Percentiles rank a stretch among this genome's conserved stretches.
These are phyloP conservation scores for Colletotrichum abscissum DNA, from an alignment of 2,329 filamentous ascomycete species.

Conservation along the genomic window DNA sequence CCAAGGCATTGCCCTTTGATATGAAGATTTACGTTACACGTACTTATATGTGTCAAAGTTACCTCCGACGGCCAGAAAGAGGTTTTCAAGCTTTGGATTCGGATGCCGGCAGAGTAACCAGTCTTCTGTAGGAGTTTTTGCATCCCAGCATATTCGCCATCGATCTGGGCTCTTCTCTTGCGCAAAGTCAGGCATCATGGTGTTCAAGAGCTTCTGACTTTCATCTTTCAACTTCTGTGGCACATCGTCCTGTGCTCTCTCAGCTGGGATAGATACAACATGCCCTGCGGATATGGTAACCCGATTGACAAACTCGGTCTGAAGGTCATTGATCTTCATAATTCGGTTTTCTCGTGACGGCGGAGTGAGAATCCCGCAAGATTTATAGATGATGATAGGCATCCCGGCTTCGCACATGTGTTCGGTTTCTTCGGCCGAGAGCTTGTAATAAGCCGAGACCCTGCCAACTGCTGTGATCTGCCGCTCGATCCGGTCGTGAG, in stretches of 20 bases:
- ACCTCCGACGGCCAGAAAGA: constrained; percentile 12
- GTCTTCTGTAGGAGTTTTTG: constrained; percentile 12
- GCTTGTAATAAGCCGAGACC: constrained; percentile 13
- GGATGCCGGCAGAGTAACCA: constrained; percentile 22
- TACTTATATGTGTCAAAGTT: constrained; percentile 29
- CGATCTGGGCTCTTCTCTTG: not conserved
- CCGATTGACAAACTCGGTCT: constrained; percentile 21
- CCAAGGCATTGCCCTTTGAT: too few relatives aligned
- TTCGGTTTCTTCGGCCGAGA: not conserved
- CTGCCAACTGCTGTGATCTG: constrained; percentile 24
- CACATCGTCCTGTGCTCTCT: not conserved
- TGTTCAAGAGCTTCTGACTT: not conserved
- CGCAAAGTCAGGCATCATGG: not conserved
- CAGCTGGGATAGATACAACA: not conserved
- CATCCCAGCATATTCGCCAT: constrained; percentile 26
- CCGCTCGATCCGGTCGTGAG: constrained; percentile 8
- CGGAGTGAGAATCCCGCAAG: constrained; percentile 5
- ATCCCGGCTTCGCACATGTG: not conserved
- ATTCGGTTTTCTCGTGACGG: constrained; percentile 15
- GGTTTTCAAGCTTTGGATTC: not conserved
- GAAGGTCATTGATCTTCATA: constrained; percentile 21
- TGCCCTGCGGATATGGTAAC: not conserved
- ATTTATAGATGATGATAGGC: constrained; percentile 7
- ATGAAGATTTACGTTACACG: not conserved
- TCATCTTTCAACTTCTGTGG: constrained; percentile 1